These are phyloP conservation scores for Ophiostoma populinum DNA, from an alignment of 2,329 filamentous ascomycete species.

Conservation along the genomic window DNA sequence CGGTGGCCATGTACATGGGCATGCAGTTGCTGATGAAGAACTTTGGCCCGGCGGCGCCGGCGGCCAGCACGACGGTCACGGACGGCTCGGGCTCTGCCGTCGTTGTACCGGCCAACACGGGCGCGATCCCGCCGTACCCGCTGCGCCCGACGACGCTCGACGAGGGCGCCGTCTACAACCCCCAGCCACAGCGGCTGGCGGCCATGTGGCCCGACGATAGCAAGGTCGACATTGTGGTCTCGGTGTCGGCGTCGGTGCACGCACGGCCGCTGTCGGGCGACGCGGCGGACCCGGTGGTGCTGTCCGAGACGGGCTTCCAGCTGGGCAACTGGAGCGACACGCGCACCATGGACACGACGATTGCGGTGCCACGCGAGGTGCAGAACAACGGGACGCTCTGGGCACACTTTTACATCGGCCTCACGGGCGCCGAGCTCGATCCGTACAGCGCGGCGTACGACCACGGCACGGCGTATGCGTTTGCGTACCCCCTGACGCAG, in stretches of 20 bases:
- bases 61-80: slow-evolving; percentile 25
- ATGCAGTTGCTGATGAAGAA: slow-evolving; percentile 41
- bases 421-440: slow-evolving; percentile 60
- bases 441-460: slow-evolving; percentile 58
- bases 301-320: slow-evolving; percentile 65
- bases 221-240: slow-evolving; percentile 66
- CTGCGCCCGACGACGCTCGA: slow-evolving; percentile 43
- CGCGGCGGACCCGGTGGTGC: slow-evolving; percentile 50
- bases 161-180: slow-evolving; percentile 45
- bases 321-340: slow-evolving; percentile 66
- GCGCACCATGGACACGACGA: slow-evolving; percentile 58
- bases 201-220: slow-evolving; percentile 78
- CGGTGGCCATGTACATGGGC: slow-evolving; percentile 37
- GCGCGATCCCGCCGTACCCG: slow-evolving; percentile 44
- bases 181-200: slow-evolving; percentile 52
- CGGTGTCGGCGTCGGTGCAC: slow-evolving; percentile 59
- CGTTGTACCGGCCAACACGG: slow-evolving; percentile 34
- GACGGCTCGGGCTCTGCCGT: slow-evolving; percentile 35
- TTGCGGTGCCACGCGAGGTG: slow-evolving; percentile 60
- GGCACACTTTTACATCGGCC: slow-evolving; percentile 81
- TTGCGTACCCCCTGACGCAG: slow-evolving; percentile 70
- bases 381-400: slow-evolving; percentile 88
- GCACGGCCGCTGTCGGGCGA: slow-evolving; percentile 50
- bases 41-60: slow-evolving; percentile 24
- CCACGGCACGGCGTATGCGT: slow-evolving; percentile 60